A percentile compares a stretch with the other conserved stretches of the same genome.
Conservation (phyloP, 2,329 filamentous ascomycete genomes). For the Stachybotrys chlorohalonatus region DNA sequence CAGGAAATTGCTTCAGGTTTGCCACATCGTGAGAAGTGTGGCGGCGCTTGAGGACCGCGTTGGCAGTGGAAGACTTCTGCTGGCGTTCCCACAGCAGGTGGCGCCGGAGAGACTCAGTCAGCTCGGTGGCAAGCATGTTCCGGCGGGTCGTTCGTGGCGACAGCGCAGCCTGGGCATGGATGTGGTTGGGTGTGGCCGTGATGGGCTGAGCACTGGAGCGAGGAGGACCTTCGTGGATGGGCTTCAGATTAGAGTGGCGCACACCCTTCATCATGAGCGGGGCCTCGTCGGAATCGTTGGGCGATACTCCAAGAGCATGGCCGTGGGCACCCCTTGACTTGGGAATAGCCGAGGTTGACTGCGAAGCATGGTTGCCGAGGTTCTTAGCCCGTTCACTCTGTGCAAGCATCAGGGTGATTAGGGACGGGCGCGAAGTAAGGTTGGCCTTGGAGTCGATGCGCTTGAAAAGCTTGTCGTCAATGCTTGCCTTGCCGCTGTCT, state of each 20-base stretch:
- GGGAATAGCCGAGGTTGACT: conserved; percentile 61
- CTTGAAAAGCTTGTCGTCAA: conserved; percentile 79
- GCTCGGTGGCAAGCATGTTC: conserved; percentile 91
- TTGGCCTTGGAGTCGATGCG: conserved; percentile 84
- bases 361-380: conserved; percentile 58
- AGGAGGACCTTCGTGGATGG: conserved; percentile 50
- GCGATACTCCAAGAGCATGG: conserved; percentile 36
- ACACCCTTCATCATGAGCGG: conserved; percentile 56
- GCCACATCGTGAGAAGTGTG: conserved; percentile 88
- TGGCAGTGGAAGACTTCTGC: conserved; percentile 83
- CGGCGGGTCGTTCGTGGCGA: conserved; percentile 86
- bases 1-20: conserved; percentile 76
- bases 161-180: conserved; percentile 61
- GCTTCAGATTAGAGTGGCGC: conserved; percentile 37
- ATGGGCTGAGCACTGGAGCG: conserved; percentile 69
- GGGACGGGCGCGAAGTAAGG: conserved; percentile 74
- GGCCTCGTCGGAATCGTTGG: conserved; percentile 53
- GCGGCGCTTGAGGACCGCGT: conserved; percentile 79
- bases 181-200: conserved; percentile 58
- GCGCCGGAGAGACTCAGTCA: conserved; percentile 85
- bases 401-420: conserved; percentile 81
- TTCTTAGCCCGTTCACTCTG: conserved; percentile 64
- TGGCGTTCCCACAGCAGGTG: conserved; percentile 93
- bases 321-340: conserved; percentile 43
- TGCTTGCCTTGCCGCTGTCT: conserved; percentile 74